Conservation (phyloP, 2,329 filamentous ascomycete genomes). For the Dothidotthia symphoricarpi region DNA sequence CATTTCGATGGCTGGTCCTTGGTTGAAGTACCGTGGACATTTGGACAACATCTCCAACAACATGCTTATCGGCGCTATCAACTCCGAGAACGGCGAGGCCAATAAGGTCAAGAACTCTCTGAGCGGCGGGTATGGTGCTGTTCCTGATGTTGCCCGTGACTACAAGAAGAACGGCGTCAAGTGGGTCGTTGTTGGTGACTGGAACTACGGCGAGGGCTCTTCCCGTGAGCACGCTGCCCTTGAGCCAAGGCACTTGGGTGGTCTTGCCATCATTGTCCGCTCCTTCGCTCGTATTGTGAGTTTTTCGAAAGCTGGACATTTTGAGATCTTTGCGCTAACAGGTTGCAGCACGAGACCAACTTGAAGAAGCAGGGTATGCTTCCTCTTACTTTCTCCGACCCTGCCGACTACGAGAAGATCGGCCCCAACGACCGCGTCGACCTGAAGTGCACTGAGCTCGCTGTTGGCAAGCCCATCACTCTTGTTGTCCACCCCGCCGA, state of each 20-base stretch:
- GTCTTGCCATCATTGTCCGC: slow-evolving; percentile 92
- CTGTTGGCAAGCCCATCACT: slow-evolving; percentile 88
- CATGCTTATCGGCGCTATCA: slow-evolving; percentile 97
- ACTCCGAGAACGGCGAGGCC: slow-evolving; percentile 91
- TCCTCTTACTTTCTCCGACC: slow-evolving; percentile 90
- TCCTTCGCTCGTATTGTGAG: slow-evolving; percentile 88
- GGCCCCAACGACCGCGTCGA: slow-evolving; percentile 90
- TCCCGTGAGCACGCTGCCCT: slow-evolving; percentile 98
- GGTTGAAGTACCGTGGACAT: slow-evolving; percentile 98
- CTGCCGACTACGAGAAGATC: slow-evolving; percentile 97
- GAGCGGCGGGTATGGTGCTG: slow-evolving; percentile 79
- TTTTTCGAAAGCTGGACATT: slow-evolving; percentile 12
- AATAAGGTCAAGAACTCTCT: slow-evolving; percentile 96
- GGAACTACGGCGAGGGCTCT: slow-evolving; percentile 98
- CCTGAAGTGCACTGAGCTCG: slow-evolving; percentile 82
- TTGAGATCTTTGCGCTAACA: slow-evolving; percentile 3
- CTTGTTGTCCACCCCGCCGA: slow-evolving; percentile 90
- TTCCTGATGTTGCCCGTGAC: slow-evolving; percentile 91
- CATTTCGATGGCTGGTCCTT: slow-evolving; percentile 95
- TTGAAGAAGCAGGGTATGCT: slow-evolving; percentile 99
- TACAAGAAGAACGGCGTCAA: slow-evolving; percentile 96
- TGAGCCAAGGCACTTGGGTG: slow-evolving; percentile 94
- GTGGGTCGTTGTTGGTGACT: slow-evolving; percentile 98
- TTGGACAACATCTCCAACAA: slow-evolving; percentile 99
- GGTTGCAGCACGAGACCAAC: slow-evolving; percentile 85